Conservation (phyloP, 2,329 filamentous ascomycete genomes). For the Mycogone perniciosa region DNA sequence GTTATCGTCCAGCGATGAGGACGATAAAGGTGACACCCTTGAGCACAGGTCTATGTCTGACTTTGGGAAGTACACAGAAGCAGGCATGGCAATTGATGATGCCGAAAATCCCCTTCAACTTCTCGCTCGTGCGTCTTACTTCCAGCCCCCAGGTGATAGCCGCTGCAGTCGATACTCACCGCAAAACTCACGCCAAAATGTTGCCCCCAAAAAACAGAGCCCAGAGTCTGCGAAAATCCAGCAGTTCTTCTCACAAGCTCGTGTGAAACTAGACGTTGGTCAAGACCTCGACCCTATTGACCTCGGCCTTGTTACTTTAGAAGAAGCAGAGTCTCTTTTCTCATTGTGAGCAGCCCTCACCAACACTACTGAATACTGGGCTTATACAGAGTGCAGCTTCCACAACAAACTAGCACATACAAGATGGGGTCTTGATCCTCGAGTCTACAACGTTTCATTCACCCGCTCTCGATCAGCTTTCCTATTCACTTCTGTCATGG, state of each 20-base stretch:
- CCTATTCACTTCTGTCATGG: conserved; percentile 64
- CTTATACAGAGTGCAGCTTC: conserved; percentile 43
- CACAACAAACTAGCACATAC: conserved; percentile 66
- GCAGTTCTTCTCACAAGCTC: conserved; percentile 60
- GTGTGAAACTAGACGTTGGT: conserved; percentile 56
- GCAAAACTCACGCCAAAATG: conserved; percentile 14
- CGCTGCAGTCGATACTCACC: conserved; percentile 22
- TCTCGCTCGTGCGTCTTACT: conserved; percentile 65
- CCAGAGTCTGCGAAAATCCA: conserved; percentile 38
- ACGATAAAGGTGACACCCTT: conserved; percentile 26
- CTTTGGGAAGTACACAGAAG: conserved; percentile 31
- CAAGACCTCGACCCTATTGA: conserved; percentile 62
- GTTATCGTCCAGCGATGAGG: conserved; percentile 25
- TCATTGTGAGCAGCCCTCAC: conserved; percentile 45
- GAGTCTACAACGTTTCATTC: conserved; percentile 59
- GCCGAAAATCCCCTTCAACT: conserved; percentile 70
- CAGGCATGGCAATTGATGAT: conserved; percentile 59
- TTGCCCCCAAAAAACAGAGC: conserved; percentile 16
- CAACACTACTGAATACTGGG: not conserved
- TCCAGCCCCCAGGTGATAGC: conserved; percentile 46
- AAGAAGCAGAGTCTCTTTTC: conserved; percentile 60
- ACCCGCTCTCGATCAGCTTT: conserved; percentile 63
- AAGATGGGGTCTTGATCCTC: conserved; percentile 64
- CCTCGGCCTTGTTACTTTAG: conserved; percentile 59
- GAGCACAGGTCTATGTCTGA: conserved; percentile 22